Evolutionary conservation across 106 monocot genomes (phyloP), one percentile per base, ranked within the genome.

Genomic region (Iris macrosiphon): DNA sequence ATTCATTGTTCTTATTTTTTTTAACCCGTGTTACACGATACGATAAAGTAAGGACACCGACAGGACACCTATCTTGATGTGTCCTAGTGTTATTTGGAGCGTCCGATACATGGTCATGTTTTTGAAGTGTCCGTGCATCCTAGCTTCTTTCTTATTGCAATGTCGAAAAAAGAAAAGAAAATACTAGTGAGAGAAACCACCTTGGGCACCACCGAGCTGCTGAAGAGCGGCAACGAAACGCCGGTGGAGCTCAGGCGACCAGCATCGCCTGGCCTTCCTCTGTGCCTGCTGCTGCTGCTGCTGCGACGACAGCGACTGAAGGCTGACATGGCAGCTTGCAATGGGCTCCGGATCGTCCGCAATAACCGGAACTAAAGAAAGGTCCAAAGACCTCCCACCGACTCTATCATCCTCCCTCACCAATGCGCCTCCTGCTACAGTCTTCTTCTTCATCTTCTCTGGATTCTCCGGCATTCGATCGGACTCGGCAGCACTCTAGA

Each of bases 181-280:
- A 16, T 50, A 11, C 9, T 28, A 13, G 0, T 23, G 27, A 25
- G 4, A 5, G n/a, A 57, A 49, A 39, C 27, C 33, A 85, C 92
- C 93, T 78, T 84, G 87, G 19, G 93, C 62, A 1, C 93, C 93
- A 27, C 93, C 93, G 38, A 93, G 87, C 38, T 88, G 87, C 26
- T 81, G 69, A 7, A 93, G 69, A 18, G 84, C 77, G 9, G 49
- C 22, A 44, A 93, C 75, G 57, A 93, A 93, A 18, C 76, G 72
- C 14, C 93, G 83, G 63, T 93, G 93, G 6, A 93, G 84, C 75
- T 93, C 93, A 38, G 80, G 83, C 26, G 93, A 93, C 93, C 93
- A 93, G 81, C 93, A 93, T 7, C 93, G 56, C 66, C 93, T 59
- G n/a, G 78, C 69, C 74, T 93, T 93, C 55, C 87, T 77, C 14